These are phyloP conservation scores for Dothidotthia symphoricarpi DNA, from an alignment of 2,329 filamentous ascomycete genomes.

Conservation along the genomic window DNA sequence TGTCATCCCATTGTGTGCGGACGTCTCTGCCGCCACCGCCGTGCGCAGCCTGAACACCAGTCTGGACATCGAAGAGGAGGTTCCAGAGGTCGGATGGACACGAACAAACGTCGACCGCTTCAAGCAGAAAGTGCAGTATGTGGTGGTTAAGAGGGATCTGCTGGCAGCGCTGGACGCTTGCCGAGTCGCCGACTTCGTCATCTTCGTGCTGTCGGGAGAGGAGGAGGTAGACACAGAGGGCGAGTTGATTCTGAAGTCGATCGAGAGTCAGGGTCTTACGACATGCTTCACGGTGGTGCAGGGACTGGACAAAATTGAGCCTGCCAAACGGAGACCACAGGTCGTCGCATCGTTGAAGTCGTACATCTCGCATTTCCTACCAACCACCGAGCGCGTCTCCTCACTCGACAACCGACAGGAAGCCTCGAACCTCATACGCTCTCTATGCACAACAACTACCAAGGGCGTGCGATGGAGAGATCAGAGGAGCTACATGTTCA, in stretches of 20 bases:
- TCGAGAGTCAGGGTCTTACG: slow-evolving; percentile 92
- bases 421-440: slow-evolving; percentile 84
- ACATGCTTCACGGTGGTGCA: slow-evolving; percentile 86
- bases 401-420: slow-evolving; percentile 87
- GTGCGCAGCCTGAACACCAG: slow-evolving; percentile 72
- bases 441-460: slow-evolving; percentile 84
- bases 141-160: slow-evolving; percentile 71
- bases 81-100: slow-evolving; percentile 57
- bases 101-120: slow-evolving; percentile 80
- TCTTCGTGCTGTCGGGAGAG: slow-evolving; percentile 78
- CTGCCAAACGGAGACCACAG: slow-evolving; percentile 73
- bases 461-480: slow-evolving; percentile 97
- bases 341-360: slow-evolving; percentile 82
- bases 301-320: slow-evolving; percentile 72
- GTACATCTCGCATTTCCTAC: slow-evolving; percentile 92
- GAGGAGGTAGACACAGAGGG: slow-evolving; percentile 82
- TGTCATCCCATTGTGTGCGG: slow-evolving; percentile 76
- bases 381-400: slow-evolving; percentile 85
- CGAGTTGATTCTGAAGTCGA: slow-evolving; percentile 78
- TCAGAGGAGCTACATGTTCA: slow-evolving; percentile 90
- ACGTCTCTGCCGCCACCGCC: slow-evolving; percentile 65
- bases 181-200: slow-evolving; percentile 83
- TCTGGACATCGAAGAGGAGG: slow-evolving; percentile 70
- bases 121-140: slow-evolving; percentile 89
- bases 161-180: slow-evolving; percentile 80